Percentiles rank a stretch among this genome's conserved stretches.
Conservation (phyloP, 257 asterid species). For the Solanum lignicaule region DNA sequence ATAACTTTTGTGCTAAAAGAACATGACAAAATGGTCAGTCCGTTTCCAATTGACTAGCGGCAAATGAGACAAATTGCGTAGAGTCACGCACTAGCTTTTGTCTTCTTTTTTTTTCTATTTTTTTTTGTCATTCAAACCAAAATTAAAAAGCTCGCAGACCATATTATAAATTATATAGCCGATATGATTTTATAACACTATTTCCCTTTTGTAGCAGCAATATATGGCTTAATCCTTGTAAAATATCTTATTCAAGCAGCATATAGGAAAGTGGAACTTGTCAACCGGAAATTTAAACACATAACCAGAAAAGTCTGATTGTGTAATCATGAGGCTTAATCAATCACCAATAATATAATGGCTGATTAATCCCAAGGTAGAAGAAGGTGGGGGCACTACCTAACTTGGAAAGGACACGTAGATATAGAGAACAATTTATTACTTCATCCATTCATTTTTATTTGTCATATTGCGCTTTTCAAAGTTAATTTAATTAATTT, state of each 20-base stretch:
- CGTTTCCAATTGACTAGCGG: neutral
- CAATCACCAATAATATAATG: neutral
- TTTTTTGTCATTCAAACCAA: neutral
- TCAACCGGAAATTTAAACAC: neutral
- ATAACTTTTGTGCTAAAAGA: neutral
- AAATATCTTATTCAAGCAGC: neutral
- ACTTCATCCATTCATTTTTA: too few species aligned
- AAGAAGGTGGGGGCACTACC: neutral
- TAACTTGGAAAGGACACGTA: neutral
- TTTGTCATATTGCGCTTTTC: too few species aligned
- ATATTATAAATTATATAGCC: too few species aligned
- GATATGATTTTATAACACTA: neutral
- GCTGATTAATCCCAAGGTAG: neutral
- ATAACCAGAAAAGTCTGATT: neutral
- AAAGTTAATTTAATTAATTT: too few species aligned
- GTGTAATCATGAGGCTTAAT: neutral
- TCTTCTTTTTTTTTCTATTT: neutral
- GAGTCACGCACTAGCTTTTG: neutral
- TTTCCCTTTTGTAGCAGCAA: neutral
- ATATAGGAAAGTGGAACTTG: neutral
- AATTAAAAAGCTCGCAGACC: neutral
- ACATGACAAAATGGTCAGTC: neutral
- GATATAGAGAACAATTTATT: neutral
- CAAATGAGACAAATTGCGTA: neutral
- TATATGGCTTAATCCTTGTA: neutral